Percentiles rank a stretch among this genome's conserved stretches.
Conservation (phyloP, 2,329 filamentous ascomycete species). For the Aspergillus puulaauensis region DNA sequence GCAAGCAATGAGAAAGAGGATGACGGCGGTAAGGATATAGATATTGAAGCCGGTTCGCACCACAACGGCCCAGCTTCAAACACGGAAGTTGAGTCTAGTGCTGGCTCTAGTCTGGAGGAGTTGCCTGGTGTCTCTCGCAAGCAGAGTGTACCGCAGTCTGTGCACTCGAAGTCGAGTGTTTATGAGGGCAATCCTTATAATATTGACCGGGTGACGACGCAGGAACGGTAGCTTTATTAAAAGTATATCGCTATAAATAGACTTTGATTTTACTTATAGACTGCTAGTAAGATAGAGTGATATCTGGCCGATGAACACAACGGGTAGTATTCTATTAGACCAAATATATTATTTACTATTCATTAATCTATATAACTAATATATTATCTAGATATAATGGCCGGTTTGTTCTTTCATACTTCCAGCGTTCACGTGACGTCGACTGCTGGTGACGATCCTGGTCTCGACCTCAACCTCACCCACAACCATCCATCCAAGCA, state of each 20-base stretch:
- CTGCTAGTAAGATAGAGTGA: too few species aligned
- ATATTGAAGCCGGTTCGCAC: neutral
- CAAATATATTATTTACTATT: too few species aligned
- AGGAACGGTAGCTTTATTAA: too few species aligned
- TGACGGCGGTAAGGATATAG: neutral
- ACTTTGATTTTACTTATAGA: too few species aligned
- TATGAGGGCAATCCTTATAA: neutral
- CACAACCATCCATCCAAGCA: neutral
- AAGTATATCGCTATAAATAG: too few species aligned
- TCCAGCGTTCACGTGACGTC: neutral
- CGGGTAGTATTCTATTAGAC: too few species aligned
- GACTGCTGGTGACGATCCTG: neutral
- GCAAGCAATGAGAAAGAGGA: neutral
- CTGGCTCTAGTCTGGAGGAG: neutral
- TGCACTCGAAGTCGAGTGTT: neutral
- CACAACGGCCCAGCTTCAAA: neutral
- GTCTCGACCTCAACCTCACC: neutral
- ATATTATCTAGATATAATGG: too few species aligned
- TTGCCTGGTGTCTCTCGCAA: neutral
- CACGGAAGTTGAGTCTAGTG: too few species aligned
- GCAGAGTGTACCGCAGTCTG: neutral
- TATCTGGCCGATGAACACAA: too few species aligned
- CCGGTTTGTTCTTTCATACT: too few species aligned
- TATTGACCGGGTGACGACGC: too few species aligned
- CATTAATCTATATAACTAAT: too few species aligned